Conservation (phyloP, 441 rosid species). For the Aleurites moluccanus region DNA sequence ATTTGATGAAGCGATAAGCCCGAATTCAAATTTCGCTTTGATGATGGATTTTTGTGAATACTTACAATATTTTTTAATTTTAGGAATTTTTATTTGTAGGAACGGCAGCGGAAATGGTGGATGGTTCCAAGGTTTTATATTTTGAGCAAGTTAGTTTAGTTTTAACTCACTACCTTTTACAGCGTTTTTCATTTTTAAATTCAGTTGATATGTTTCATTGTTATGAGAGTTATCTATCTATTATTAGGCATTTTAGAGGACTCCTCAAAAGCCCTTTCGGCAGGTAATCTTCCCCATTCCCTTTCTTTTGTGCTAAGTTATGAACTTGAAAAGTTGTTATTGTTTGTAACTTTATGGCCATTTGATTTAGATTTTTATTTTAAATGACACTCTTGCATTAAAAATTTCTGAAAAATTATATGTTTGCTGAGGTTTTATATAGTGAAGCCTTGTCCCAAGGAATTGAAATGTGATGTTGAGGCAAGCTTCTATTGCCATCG, state of each 20-base stretch:
- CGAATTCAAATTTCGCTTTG: not conserved
- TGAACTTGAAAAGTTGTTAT: not conserved
- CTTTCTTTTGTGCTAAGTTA: not conserved
- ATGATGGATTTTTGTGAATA: not conserved
- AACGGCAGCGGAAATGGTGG: constrained; percentile 90
- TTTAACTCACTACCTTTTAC: constrained; percentile 15
- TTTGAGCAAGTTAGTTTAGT: constrained; percentile 77
- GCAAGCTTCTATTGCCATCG: constrained; percentile 36
- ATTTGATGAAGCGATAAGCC: not conserved
- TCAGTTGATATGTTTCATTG: not conserved
- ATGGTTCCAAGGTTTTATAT: constrained; percentile 79
- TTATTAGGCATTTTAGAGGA: constrained; percentile 92
- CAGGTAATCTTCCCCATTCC: constrained; percentile 49
- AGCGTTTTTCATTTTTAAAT: too few species aligned
- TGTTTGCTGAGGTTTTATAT: constrained; percentile 71
- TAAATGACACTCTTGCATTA: not conserved
- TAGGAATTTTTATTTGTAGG: constrained; percentile 42
- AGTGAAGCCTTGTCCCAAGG: constrained; percentile 96
- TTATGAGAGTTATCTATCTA: not conserved
- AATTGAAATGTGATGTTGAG: constrained; percentile 93
- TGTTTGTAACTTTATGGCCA: not conserved
- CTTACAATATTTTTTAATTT: too few species aligned
- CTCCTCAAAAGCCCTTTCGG: constrained; percentile 92
- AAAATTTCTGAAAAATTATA: constrained; percentile 20
- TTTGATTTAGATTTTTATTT: not conserved